A percentile compares a stretch with the other conserved stretches of the same genome.
phyloP scores from a whole-genome alignment of 768 basidiomycete species.

The Pilatotrama ljubarskyi region DNA sequence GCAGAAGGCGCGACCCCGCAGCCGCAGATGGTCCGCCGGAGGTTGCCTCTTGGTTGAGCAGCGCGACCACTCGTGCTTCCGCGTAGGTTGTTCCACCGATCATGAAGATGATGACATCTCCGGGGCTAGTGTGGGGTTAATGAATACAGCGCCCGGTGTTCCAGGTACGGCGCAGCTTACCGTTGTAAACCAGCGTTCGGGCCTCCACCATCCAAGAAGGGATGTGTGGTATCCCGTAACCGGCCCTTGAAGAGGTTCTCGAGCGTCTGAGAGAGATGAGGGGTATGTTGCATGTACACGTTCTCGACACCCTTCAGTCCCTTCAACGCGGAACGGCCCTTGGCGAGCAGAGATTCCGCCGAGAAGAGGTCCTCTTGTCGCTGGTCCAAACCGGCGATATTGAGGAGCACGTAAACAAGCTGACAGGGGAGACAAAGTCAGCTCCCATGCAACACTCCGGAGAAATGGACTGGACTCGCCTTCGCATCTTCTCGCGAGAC shows the following conservation, averaged over 20 bases:
- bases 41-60: conserved; percentile 82
- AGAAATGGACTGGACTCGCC: conserved; percentile 37
- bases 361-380: conserved; percentile 97
- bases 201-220: conserved; percentile 77
- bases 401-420: conserved; percentile 92
- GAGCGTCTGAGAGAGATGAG: conserved; percentile 89
- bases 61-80: conserved; percentile 82
- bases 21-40: conserved; percentile 43
- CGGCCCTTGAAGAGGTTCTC: conserved; percentile 87
- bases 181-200: conserved; percentile 70
- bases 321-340: conserved; percentile 92
- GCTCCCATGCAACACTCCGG: background rate
- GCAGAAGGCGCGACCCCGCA: conserved; percentile 72
- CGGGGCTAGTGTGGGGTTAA: background rate
- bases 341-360: conserved; percentile 90
- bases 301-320: conserved; percentile 99
- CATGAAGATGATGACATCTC: conserved; percentile 96
- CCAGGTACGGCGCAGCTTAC: conserved; percentile 36
- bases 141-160: background rate
- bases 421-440: conserved; percentile 33
- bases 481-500: conserved; percentile 75
- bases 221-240: conserved; percentile 85
- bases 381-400: conserved; percentile 92
- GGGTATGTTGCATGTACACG: conserved; percentile 96
- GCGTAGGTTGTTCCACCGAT: conserved; percentile 96